These are phyloP conservation scores for Paspalum notatum DNA, from an alignment of 176 grass and related monocot species.

Conservation along the genomic window DNA sequence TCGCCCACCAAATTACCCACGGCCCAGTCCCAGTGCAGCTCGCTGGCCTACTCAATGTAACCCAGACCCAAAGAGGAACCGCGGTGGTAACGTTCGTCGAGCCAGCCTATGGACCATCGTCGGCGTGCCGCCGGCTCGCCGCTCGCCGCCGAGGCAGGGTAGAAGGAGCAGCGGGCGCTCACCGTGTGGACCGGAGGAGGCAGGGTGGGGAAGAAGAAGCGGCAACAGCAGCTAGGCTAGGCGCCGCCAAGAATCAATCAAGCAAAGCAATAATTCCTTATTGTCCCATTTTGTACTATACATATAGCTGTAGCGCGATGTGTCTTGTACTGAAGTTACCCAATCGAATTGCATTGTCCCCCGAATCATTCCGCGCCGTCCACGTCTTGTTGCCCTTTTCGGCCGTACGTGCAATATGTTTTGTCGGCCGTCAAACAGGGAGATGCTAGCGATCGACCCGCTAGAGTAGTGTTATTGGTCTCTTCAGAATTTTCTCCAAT, in stretches of 20 bases:
- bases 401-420: too few species aligned
- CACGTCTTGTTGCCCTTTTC: too few species aligned
- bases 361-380: neutral
- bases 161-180: too few species aligned
- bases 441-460: too few species aligned
- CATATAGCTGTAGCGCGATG: neutral
- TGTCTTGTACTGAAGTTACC: neutral
- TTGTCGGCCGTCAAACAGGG: too few species aligned
- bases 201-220: neutral
- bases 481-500: too few species aligned
- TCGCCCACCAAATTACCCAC: constrained; percentile 6
- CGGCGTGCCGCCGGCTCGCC: too few species aligned
- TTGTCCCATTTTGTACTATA: neutral
- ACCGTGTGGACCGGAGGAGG: neutral
- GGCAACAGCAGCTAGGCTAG: too few species aligned
- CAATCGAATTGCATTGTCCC: neutral
- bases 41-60: constrained; percentile 46
- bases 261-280: neutral
- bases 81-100: too few species aligned
- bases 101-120: too few species aligned
- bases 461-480: too few species aligned
- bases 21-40: constrained; percentile 23
- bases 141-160: too few species aligned
- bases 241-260: neutral
- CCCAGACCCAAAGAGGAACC: neutral